phyloP scores from a whole-genome alignment of 1,284 basidiomycete species.

The Earliella scabrosa region DNA sequence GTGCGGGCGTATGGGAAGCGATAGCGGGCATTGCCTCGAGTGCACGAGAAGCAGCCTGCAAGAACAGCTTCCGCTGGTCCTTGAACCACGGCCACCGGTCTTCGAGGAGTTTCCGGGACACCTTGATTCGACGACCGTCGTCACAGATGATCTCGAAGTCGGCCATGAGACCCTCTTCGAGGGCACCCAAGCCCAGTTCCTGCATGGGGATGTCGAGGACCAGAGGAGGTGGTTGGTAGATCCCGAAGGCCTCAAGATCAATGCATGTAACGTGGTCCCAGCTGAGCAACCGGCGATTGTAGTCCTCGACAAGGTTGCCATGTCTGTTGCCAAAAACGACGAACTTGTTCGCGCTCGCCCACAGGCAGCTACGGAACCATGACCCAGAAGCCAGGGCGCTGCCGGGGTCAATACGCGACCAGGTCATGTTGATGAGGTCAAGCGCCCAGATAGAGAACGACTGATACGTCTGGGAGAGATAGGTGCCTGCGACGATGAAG shows the following conservation, averaged over 20 bases:
- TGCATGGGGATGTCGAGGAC: slow-evolving; percentile 73
- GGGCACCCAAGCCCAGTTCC: slow-evolving; percentile 75
- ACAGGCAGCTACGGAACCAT: slow-evolving; percentile 88
- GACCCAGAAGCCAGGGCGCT: slow-evolving; percentile 80
- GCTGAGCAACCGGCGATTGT: slow-evolving; percentile 86
- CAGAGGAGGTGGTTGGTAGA: slow-evolving; percentile 85
- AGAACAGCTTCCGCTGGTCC: slow-evolving; percentile 64
- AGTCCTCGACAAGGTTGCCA: slow-evolving; percentile 89
- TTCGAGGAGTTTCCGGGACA: slow-evolving; percentile 82
- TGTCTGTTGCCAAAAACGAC: slow-evolving; percentile 89
- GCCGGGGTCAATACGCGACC: slow-evolving; percentile 86
- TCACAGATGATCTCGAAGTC: slow-evolving; percentile 94
- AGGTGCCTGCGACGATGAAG: slow-evolving; percentile 89
- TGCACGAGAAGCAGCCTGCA: slow-evolving; percentile 56
- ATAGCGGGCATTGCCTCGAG: slow-evolving; percentile 62
- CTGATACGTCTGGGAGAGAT: slow-evolving; percentile 88
- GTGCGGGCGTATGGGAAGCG: slow-evolving; percentile 59
- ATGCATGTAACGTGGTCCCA: slow-evolving; percentile 92
- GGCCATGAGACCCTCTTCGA: slow-evolving; percentile 76
- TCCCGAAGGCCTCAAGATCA: slow-evolving; percentile 91
- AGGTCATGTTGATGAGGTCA: slow-evolving; percentile 78
- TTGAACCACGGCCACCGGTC: slow-evolving; percentile 96
- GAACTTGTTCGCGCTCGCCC: slow-evolving; percentile 80
- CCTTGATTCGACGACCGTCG: slow-evolving; percentile 83
- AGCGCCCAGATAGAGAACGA: slow-evolving; percentile 92